These are phyloP conservation scores for Fusarium chuoi DNA, from an alignment of 2,329 filamentous ascomycete species.

Conservation along the genomic window DNA sequence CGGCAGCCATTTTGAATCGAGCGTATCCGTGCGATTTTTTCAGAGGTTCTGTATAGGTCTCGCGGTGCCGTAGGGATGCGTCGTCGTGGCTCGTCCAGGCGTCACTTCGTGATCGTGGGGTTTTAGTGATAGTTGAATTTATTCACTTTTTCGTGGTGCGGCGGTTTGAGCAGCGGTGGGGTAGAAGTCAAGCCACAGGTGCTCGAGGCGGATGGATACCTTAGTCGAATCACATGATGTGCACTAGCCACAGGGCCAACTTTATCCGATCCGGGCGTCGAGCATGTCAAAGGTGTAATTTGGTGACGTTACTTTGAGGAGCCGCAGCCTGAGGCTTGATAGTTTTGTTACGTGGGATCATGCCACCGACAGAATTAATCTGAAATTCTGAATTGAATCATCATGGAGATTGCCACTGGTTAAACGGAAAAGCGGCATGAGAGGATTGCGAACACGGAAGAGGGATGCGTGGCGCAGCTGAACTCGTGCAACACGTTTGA, in stretches of 20 bases:
- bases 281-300: not conserved
- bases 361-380: not conserved
- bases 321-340: not conserved
- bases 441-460: not conserved
- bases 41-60: constrained; percentile 13
- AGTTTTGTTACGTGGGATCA: constrained; percentile 9
- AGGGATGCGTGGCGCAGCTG: constrained; percentile 34
- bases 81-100: constrained; percentile 39
- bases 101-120: constrained; percentile 50
- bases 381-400: not conserved
- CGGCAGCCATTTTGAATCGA: constrained; percentile 52
- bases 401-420: not conserved
- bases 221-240: constrained; percentile 46
- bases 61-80: constrained; percentile 35
- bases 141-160: constrained; percentile 55
- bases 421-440: constrained; percentile 38
- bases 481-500: not conserved
- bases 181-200: constrained; percentile 45
- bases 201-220: constrained; percentile 5
- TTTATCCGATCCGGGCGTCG: constrained; percentile 5
- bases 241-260: constrained; percentile 36
- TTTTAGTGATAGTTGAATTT: constrained; percentile 53
- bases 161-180: constrained; percentile 49
- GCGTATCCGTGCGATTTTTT: constrained; percentile 29
- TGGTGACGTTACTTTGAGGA: constrained; percentile 2